These are phyloP conservation scores for Sambucus nigra DNA, from an alignment of 129 eudicot species.

Conservation along the genomic window DNA sequence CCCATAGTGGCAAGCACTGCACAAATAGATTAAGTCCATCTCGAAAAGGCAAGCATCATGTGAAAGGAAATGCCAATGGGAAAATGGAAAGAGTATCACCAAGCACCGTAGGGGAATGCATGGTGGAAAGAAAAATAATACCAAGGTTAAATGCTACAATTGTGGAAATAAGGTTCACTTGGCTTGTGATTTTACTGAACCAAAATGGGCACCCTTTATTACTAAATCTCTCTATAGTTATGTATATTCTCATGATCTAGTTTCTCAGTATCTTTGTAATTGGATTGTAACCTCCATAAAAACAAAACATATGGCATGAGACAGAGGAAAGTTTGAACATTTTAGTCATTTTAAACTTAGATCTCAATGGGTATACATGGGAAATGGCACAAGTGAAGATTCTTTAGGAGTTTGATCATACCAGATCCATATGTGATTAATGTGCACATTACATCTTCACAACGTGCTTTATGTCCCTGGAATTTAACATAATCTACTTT, in stretches of 20 bases:
- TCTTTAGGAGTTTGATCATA: background rate
- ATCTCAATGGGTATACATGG: background rate
- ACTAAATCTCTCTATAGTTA: background rate
- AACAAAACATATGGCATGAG: no score
- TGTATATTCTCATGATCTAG: background rate
- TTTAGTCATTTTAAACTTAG: background rate
- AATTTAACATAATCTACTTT: no score
- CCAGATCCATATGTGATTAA: background rate
- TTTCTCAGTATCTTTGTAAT: no score
- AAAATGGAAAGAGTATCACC: background rate
- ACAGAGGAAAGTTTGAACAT: background rate
- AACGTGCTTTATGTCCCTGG: no score
- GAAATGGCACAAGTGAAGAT: background rate
- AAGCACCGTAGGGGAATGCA: background rate
- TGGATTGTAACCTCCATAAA: no score
- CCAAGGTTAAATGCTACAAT: background rate
- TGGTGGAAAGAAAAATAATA: background rate
- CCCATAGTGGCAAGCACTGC: no score
- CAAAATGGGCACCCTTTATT: background rate
- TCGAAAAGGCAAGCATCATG: no score
- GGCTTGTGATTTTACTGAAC: background rate
- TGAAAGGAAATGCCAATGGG: background rate
- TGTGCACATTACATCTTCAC: background rate
- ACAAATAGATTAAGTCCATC: no score
- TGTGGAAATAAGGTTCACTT: background rate